Evolutionary conservation across 2,329 filamentous ascomycete genomes (phyloP).

Genomic region (Chaetomiaceae sp.): DNA sequence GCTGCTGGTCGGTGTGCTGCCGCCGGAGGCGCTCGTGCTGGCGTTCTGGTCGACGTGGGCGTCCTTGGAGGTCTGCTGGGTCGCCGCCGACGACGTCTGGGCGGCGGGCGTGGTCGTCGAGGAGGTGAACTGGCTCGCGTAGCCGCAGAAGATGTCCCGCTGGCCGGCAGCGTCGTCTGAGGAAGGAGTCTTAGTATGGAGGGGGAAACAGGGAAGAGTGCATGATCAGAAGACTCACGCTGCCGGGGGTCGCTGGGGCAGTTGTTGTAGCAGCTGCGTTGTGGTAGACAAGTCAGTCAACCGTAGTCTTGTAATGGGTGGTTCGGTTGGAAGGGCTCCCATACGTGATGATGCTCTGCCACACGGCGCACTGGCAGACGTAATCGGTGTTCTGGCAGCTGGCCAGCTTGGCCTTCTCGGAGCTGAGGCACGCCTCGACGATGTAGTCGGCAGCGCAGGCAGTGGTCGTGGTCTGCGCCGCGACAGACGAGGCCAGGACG

Average conservation of each 20-base stretch:
- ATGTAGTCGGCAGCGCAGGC: conserved; percentile 43
- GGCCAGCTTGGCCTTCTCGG: conserved; percentile 35
- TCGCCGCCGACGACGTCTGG: conserved; percentile 12
- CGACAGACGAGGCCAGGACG: conserved; percentile 32
- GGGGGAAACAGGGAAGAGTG: background rate
- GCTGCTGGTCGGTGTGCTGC: conserved; percentile 13
- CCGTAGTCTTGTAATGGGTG: no score
- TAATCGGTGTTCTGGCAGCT: conserved; percentile 38
- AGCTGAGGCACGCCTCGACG: conserved; percentile 38
- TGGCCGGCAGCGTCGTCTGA: conserved; percentile 30
- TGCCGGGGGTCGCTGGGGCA: conserved; percentile 43
- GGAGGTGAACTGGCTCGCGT: conserved; percentile 39
- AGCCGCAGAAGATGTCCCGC: conserved; percentile 40
- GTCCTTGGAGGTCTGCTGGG: background rate
- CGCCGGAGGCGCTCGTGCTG: conserved; percentile 19
- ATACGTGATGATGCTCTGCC: conserved; percentile 41
- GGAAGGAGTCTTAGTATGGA: background rate
- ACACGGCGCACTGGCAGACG: conserved; percentile 41
- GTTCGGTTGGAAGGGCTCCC: conserved; percentile 13
- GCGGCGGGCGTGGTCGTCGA: conserved; percentile 23
- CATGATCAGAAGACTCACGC: conserved; percentile 11
- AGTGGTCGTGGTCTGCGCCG: conserved; percentile 30
- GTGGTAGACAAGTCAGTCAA: no score
- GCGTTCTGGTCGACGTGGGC: conserved; percentile 8
- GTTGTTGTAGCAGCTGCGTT: conserved; percentile 49